phyloP scores from a whole-genome alignment of 1,139 yeast species.

The Casaregolazyma suthepensis region DNA sequence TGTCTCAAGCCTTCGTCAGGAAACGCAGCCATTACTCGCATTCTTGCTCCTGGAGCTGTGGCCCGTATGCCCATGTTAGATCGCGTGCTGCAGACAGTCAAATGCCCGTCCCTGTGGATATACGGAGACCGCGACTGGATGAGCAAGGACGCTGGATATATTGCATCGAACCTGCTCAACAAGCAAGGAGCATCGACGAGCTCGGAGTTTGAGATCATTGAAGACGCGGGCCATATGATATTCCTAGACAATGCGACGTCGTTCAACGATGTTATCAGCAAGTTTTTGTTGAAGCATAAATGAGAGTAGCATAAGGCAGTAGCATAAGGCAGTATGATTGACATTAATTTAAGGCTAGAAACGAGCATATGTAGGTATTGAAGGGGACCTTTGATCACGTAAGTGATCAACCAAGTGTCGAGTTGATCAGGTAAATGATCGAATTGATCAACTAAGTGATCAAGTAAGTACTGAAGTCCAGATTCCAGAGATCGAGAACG shows the following conservation, averaged over 20 bases:
- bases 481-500: too few species aligned
- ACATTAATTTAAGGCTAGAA: background rate
- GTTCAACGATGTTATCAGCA: slow-evolving; percentile 45
- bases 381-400: too few species aligned
- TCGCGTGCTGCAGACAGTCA: slow-evolving; percentile 38
- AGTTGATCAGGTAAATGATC: too few species aligned
- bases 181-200: slow-evolving; percentile 19
- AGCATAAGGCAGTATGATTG: background rate
- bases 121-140: slow-evolving; percentile 87
- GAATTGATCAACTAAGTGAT: too few species aligned
- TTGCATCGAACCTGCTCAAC: slow-evolving; percentile 40
- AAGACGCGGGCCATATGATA: slow-evolving; percentile 69
- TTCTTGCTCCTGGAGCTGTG: slow-evolving; percentile 70
- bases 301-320: background rate
- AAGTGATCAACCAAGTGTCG: too few species aligned
- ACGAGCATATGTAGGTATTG: background rate
- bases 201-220: slow-evolving; percentile 41
- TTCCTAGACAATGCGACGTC: slow-evolving; percentile 66
- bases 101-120: slow-evolving; percentile 42
- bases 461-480: too few species aligned
- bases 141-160: slow-evolving; percentile 68
- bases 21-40: slow-evolving; percentile 56
- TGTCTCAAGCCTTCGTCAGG: slow-evolving; percentile 57
- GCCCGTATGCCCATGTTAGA: slow-evolving; percentile 75
- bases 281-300: background rate